Base-by-base conservation (phyloP, 2,329 filamentous ascomycete species). In the Colletotrichum viniferum region DNA sequence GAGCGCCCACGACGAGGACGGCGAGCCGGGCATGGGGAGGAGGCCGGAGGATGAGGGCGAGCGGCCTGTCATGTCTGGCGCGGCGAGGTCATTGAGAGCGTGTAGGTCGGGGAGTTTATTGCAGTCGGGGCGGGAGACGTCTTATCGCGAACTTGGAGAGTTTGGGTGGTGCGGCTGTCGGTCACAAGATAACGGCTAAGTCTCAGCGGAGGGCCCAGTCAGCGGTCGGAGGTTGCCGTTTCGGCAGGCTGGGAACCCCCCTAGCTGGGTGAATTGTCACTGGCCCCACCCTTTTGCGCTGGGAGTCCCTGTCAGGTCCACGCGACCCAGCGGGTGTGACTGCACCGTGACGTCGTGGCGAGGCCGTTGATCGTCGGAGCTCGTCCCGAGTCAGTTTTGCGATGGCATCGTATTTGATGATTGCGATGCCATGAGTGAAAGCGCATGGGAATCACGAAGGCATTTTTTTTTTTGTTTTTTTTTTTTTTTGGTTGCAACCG, bases 1-100 rank as follows among this genome's bases (percentile, higher is more conserved):
- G 72, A 91, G 83, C n/a, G 92, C 90, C 94, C 94, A 96, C 63
- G 94, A 95, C 5, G 94, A 90, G 0, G 88, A 86, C 4, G 89
- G 88, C 32, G 89, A 85, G 16, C 91, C 90, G 10, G 91, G 91
- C 81, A 93, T 85, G 43, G 90, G 91, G 30, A 92, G 84, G 14
- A 91, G 83, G 66, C 85, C 84, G 6, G 85, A 87, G 7, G 85
- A 81, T 5, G 87, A 86, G 4, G 85, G 83, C 24, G 86, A 85
- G 30, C 79, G 80, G 71, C 82, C 82, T 77, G 86, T 85, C 81
- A 83, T 84, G 43, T 48, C 63, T 76, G 52, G 62, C 69, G 16
- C 62, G 55, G 13, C 58, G 55, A 26, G 58, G 58, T 58, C 73
- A 76, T 76, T 34, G 69, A 76, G 36, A 14, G 14, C 7, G 21